Evolutionary conservation across 169 alveolate genomes (phyloP).

Genomic region (Fabrea salina): DNA sequence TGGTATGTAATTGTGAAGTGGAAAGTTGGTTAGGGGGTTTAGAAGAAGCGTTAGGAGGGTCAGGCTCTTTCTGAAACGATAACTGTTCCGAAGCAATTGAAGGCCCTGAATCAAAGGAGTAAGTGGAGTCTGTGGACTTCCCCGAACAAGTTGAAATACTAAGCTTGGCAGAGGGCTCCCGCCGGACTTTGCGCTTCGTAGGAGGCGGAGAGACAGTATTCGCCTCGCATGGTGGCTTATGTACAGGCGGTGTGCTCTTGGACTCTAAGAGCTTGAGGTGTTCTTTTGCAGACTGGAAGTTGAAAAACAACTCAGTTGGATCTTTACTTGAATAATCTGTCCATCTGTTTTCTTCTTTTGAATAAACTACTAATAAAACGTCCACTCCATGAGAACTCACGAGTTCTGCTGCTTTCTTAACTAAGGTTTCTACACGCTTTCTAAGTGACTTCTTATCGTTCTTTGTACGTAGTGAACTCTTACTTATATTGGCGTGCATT

Average conservation of each 20-base stretch:
- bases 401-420: not conserved
- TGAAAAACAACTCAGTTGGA: not conserved
- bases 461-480: no score
- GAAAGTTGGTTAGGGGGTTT: no score
- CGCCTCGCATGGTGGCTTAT: not conserved
- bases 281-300: not conserved
- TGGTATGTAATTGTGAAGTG: no score
- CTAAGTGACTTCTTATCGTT: no score
- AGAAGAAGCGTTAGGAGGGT: no score
- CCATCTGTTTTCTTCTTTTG: not conserved
- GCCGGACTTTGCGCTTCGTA: slow-evolving; percentile 12
- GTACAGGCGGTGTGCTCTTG: not conserved
- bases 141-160: no score
- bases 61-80: no score
- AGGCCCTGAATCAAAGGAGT: no score
- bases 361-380: slow-evolving; percentile 37
- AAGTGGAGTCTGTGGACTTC: no score
- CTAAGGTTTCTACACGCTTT: not conserved
- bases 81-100: no score
- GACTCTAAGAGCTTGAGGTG: not conserved
- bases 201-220: not conserved
- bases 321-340: slow-evolving; percentile 5
- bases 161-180: no score
- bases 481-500: no score
- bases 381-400: slow-evolving; percentile 51